Percentiles rank a stretch among this genome's conserved stretches.
Conservation (phyloP, 768 basidiomycete genomes). For the Pisolithus albus region DNA sequence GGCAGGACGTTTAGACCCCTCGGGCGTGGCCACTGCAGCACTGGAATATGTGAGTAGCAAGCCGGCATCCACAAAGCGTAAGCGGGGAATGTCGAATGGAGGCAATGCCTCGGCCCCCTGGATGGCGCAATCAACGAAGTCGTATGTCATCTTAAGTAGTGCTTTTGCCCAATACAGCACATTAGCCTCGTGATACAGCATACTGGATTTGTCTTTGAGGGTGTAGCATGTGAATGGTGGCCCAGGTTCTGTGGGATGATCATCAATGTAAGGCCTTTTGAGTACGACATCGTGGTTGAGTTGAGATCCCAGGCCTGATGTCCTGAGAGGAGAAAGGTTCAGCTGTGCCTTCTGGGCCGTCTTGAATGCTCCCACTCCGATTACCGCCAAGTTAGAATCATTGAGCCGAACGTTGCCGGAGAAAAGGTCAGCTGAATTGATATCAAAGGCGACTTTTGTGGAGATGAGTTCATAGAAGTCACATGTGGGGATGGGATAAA, state of each 20-base stretch:
- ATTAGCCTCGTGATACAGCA: neutral
- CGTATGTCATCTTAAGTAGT: conserved; percentile 4
- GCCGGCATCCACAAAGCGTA: conserved; percentile 7
- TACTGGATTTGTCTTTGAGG: neutral
- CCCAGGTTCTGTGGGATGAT: neutral
- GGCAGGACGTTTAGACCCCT: neutral
- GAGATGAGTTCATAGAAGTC: neutral
- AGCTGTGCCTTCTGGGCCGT: conserved; percentile 4
- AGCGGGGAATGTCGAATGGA: conserved; percentile 4
- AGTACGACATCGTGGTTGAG: neutral
- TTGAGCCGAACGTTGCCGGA: neutral
- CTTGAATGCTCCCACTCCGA: conserved; percentile 7
- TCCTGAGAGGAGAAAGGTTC: neutral
- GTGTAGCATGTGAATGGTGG: neutral
- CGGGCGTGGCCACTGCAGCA: neutral
- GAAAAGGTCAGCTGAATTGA: neutral
- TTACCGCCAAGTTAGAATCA: neutral
- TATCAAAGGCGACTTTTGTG: neutral
- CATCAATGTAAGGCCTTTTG: neutral
- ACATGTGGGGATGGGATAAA: neutral
- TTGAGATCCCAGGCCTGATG: too few species aligned
- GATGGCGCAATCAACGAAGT: conserved; percentile 3
- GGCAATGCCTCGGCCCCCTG: neutral
- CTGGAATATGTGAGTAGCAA: neutral
- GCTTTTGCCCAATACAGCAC: conserved; percentile 7